Evolutionary conservation across 768 basidiomycete genomes (phyloP).

Genomic region (Tylopilus felleus): DNA sequence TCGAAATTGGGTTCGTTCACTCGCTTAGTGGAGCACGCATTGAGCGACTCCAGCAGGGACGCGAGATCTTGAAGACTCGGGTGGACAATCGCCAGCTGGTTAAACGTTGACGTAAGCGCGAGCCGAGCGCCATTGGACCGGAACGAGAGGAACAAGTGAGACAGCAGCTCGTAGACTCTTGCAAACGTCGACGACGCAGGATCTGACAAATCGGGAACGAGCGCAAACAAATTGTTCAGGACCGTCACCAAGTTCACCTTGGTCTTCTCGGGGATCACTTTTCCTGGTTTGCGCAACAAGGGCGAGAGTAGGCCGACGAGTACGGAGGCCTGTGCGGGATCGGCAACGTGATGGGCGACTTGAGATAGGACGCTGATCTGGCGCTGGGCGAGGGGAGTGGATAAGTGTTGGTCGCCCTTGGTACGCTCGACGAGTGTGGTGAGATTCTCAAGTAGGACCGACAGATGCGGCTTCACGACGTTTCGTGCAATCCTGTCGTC

Average conservation of each 20-base stretch:
- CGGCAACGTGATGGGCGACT: constrained; percentile 69
- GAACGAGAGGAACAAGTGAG: constrained; percentile 73
- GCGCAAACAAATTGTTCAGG: constrained; percentile 57
- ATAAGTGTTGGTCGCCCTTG: constrained; percentile 46
- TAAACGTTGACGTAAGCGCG: constrained; percentile 65
- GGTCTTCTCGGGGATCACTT: constrained; percentile 77
- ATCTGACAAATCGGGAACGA: constrained; percentile 61
- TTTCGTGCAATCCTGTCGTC: constrained; percentile 47
- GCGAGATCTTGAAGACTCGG: constrained; percentile 48
- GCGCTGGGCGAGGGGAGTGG: constrained; percentile 70
- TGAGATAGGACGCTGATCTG: constrained; percentile 80
- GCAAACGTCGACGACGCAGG: constrained; percentile 40
- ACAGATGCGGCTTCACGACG: constrained; percentile 68
- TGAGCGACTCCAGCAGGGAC: constrained; percentile 62
- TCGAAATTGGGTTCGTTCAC: constrained; percentile 94
- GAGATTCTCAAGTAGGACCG: constrained; percentile 67
- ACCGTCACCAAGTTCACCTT: constrained; percentile 81
- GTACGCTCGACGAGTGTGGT: constrained; percentile 63
- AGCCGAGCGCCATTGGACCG: constrained; percentile 69
- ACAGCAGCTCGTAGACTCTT: constrained; percentile 63
- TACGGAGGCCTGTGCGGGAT: constrained; percentile 66
- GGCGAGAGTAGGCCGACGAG: constrained; percentile 75
- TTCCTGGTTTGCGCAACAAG: constrained; percentile 72
- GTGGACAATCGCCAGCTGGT: constrained; percentile 38
- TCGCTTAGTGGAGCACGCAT: constrained; percentile 80